phyloP scores from a whole-genome alignment of 2,329 filamentous ascomycete genomes.

The Hymenoscyphus repandus region DNA sequence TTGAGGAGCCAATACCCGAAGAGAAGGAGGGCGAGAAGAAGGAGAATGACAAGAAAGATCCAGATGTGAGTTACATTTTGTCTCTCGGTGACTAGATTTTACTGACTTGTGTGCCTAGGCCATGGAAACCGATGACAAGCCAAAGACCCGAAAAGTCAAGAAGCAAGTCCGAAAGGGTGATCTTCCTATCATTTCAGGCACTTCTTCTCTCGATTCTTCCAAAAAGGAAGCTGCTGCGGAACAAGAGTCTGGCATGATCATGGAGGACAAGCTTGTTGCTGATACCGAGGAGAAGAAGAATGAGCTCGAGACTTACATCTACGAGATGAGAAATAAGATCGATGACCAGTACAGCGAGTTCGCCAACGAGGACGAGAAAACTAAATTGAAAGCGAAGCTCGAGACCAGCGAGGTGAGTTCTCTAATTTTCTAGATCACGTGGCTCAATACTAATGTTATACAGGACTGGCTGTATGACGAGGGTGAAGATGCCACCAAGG shows the following conservation, averaged over 20 bases:
- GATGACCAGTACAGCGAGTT: constrained; percentile 88
- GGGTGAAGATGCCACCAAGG: constrained; percentile 90
- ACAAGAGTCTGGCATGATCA: constrained; percentile 85
- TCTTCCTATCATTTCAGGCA: constrained; percentile 78
- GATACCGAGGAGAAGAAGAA: constrained; percentile 99
- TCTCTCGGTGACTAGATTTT: background rate
- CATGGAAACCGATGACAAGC: constrained; percentile 78
- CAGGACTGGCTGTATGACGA: constrained; percentile 99
- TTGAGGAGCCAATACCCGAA: constrained; percentile 85
- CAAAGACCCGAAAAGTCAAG: constrained; percentile 93
- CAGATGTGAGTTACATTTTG: constrained; percentile 54
- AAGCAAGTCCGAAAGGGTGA: constrained; percentile 99
- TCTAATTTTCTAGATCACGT: background rate
- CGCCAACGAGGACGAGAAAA: constrained; percentile 87
- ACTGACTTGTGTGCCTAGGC: constrained; percentile 38
- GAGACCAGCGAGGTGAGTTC: constrained; percentile 75
- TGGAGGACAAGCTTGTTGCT: constrained; percentile 97
- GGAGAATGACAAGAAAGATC: constrained; percentile 52
- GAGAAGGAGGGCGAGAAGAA: constrained; percentile 54
- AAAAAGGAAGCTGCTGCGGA: constrained; percentile 66
- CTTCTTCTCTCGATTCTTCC: constrained; percentile 67
- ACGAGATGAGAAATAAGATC: constrained; percentile 92
- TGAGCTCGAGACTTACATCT: constrained; percentile 96
- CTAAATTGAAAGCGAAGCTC: constrained; percentile 77
- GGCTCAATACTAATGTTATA: constrained; percentile 18